phyloP scores from a whole-genome alignment of 139 green algal species.

The Chlorella vulgaris region DNA sequence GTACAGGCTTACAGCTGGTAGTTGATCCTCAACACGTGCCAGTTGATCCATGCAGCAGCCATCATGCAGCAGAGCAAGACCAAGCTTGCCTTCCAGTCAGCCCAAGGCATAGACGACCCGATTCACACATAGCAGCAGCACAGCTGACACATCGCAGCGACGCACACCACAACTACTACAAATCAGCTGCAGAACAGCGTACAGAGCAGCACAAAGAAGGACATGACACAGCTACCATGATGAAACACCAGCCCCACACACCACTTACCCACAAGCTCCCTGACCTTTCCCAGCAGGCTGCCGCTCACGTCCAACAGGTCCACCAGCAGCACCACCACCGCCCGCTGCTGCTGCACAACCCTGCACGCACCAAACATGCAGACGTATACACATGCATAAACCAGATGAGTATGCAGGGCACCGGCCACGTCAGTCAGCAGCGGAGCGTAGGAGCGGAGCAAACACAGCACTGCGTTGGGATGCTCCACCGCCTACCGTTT shows the following conservation, averaged over 20 bases:
- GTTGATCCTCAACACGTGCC: too few relatives aligned
- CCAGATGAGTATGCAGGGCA: not conserved
- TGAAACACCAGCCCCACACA: not conserved
- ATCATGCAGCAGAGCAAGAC: too few relatives aligned
- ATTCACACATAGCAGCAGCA: too few relatives aligned
- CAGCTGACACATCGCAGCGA: too few relatives aligned
- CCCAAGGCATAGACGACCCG: too few relatives aligned
- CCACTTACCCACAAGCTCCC: conserved; percentile 75
- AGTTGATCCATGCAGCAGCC: too few relatives aligned
- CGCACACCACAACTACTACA: too few relatives aligned
- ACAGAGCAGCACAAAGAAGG: not conserved
- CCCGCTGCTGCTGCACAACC: conserved; percentile 56
- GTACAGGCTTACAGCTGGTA: too few relatives aligned
- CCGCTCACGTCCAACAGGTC: conserved; percentile 89
- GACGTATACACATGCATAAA: not conserved
- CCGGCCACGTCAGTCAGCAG: not conserved
- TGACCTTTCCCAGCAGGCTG: conserved; percentile 71
- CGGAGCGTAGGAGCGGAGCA: not conserved
- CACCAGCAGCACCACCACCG: conserved; percentile 84
- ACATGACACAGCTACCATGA: not conserved
- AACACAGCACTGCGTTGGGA: too few relatives aligned
- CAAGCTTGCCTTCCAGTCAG: too few relatives aligned
- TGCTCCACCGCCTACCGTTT: too few relatives aligned
- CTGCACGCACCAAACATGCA: conserved; percentile 25
- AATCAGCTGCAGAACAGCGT: not conserved